A percentile compares a stretch with the other conserved stretches of the same genome.
Evolutionary conservation across 2,329 filamentous ascomycete genomes (phyloP).

Genomic region (Penicillium crustosum): DNA sequence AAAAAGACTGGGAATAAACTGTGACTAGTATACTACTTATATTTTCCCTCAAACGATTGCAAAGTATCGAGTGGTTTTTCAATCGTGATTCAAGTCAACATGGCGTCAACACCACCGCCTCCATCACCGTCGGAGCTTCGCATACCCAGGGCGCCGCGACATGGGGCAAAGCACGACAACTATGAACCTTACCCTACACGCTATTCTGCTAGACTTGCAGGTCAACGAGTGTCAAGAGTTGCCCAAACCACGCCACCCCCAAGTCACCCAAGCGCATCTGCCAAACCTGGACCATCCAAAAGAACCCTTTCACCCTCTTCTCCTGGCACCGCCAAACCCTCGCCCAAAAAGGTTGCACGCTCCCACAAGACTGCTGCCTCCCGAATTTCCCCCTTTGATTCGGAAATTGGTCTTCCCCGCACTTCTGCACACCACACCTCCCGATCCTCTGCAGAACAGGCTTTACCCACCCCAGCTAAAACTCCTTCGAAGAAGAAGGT

Average conservation of each 20-base stretch:
- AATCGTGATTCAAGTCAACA: slow-evolving; percentile 19
- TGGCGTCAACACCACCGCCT: slow-evolving; percentile 49
- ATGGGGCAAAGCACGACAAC: slow-evolving; percentile 47
- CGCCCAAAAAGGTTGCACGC: slow-evolving; percentile 26
- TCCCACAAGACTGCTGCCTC: slow-evolving; percentile 3
- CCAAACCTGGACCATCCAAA: slow-evolving; percentile 20
- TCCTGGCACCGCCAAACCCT: slow-evolving; percentile 16
- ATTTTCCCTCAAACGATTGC: neutral
- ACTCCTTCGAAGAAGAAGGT: slow-evolving; percentile 58
- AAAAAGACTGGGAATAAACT: neutral
- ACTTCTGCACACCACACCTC: slow-evolving; percentile 24
- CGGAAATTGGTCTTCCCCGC: slow-evolving; percentile 22
- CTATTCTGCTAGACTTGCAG: slow-evolving; percentile 42
- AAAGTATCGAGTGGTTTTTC: neutral
- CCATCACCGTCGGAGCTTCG: slow-evolving; percentile 34
- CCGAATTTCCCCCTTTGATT: slow-evolving; percentile 6
- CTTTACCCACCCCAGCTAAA: slow-evolving; percentile 63
- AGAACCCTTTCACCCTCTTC: slow-evolving; percentile 11
- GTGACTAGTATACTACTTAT: neutral
- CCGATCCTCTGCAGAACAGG: slow-evolving; percentile 33
- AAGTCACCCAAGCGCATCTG: slow-evolving; percentile 23
- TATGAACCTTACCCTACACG: slow-evolving; percentile 44
- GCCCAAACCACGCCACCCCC: slow-evolving; percentile 35
- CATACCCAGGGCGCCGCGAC: slow-evolving; percentile 47
- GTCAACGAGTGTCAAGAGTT: slow-evolving; percentile 31